Evolutionary conservation across 306 rosid genomes (phyloP).

Genomic region (Pyrus betulifolia): DNA sequence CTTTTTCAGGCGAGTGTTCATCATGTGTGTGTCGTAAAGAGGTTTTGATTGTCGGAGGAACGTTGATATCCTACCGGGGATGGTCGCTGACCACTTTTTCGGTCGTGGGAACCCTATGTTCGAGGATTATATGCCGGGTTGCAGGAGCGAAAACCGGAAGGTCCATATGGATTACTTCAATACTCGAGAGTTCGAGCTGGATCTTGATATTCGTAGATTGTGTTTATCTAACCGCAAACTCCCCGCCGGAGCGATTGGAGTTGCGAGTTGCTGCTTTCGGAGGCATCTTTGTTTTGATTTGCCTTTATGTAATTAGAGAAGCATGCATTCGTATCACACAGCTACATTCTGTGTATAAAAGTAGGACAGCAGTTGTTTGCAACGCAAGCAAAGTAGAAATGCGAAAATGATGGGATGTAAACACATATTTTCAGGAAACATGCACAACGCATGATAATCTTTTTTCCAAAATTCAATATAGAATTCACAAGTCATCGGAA

Average conservation of each 20-base stretch:
- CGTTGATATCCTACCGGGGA: conserved; percentile 54
- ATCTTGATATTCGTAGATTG: conserved; percentile 45
- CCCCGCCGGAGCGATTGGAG: conserved; percentile 42
- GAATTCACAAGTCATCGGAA: not conserved
- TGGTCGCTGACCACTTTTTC: conserved; percentile 73
- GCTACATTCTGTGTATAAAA: conserved; percentile 10
- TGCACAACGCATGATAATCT: not conserved
- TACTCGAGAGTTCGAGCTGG: conserved; percentile 53
- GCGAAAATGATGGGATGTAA: not conserved
- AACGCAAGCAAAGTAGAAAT: conserved; percentile 1
- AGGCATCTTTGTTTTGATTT: conserved; percentile 32
- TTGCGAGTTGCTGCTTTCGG: conserved; percentile 56
- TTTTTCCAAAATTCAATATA: not conserved
- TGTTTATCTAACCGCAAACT: conserved; percentile 38
- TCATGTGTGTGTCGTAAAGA: conserved; percentile 80
- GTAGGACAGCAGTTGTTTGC: not conserved
- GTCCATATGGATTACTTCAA: conserved; percentile 10
- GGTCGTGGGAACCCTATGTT: conserved; percentile 55
- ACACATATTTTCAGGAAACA: not conserved
- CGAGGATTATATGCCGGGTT: conserved; percentile 54
- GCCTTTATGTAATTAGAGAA: conserved; percentile 17
- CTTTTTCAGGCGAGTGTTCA: conserved; percentile 65
- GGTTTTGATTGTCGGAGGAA: conserved; percentile 61
- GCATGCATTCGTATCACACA: conserved; percentile 10
- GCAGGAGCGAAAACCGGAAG: conserved; percentile 26